Base-by-base conservation (phyloP, 1,139 yeast genomes). In the Yamadazyma mexicana region DNA sequence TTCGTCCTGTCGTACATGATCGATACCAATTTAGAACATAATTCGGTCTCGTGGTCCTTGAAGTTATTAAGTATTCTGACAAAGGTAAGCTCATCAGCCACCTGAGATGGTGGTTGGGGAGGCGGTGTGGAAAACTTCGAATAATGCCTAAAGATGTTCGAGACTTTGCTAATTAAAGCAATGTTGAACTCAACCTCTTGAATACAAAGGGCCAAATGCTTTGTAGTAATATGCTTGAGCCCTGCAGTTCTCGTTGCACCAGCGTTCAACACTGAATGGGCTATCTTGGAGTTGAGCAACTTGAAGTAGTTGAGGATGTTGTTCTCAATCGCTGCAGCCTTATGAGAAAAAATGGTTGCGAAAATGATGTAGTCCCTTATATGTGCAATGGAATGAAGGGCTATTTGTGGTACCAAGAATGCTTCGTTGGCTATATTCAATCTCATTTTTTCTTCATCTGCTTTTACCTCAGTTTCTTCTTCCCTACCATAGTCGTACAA, bases 161-260 rank as follows among this genome's bases (percentile, higher is more conserved):
- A 58, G 2, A 60, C 39, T 17, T 38, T 32, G 2, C 44, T 40
- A 37, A 69, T 50, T 4, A 68, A 51, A 1, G 55, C 52, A 10
- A 66, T 47, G 62, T 59, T 49, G 66, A 70, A 59, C 63, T 76
- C 61, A 63, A 72, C 52, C 61, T 76, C 59, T 47, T 85, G 89
- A 2, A 83, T 78, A 31, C 87, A 79, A 29, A 85, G 66, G 0
- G 91, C 85, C 42, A 86, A 60, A 56, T 85, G 88, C 49, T 81
- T 82, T 2, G 91, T 84, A 4, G 88, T 82, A 35, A 86, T 85
- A 52, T 84, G 89, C 49, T 78, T 81, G 40, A 86, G 65, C 0
- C 88, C 89, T 0, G 91, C 88, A 0, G 88, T 78, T 45, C 81
- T 65, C 1, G 87, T 83, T 0, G 94, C 94, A 26, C 87, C 88